These are phyloP conservation scores for Anaeramoeba flamelloides DNA, from an alignment of 78 protist species.

Conservation along the genomic window DNA sequence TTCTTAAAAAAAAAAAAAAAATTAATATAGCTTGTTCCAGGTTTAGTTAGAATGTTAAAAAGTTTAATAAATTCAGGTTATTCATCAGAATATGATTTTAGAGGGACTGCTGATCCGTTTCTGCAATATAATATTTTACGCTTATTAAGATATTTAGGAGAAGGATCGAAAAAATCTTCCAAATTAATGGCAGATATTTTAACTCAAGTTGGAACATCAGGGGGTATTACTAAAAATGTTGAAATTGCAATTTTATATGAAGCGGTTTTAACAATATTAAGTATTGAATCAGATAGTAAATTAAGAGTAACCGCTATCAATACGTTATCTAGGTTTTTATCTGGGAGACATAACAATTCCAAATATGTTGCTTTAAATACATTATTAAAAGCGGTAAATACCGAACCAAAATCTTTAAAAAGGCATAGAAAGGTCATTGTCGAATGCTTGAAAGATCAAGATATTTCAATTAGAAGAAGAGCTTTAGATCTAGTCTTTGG, in stretches of 20 bases:
- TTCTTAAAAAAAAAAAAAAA: too few relatives aligned
- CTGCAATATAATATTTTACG: conserved; percentile 73
- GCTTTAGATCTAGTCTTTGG: too few relatives aligned
- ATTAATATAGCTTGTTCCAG: too few relatives aligned
- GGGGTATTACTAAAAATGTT: too few relatives aligned
- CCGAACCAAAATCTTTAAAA: too few relatives aligned
- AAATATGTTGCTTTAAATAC: conserved; percentile 2
- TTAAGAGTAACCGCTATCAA: background rate
- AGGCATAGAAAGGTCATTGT: too few relatives aligned
- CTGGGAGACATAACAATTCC: background rate
- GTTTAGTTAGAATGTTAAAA: conserved; percentile 46
- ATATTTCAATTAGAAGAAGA: too few relatives aligned
- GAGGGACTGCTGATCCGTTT: conserved; percentile 91
- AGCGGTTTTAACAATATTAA: background rate
- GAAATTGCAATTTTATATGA: conserved; percentile 6
- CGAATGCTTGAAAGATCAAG: too few relatives aligned
- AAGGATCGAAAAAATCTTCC: conserved; percentile 31
- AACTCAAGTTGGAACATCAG: conserved; percentile 45
- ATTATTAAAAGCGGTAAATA: background rate
- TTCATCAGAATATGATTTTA: conserved; percentile 81
- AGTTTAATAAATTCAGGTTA: conserved; percentile 51
- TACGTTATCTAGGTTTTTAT: background rate
- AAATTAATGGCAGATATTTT: conserved; percentile 83
- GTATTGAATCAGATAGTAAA: background rate
- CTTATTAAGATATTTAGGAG: conserved; percentile 60